Base-by-base conservation (phyloP, 106 monocot species). In the Narthecium ossifragum region DNA sequence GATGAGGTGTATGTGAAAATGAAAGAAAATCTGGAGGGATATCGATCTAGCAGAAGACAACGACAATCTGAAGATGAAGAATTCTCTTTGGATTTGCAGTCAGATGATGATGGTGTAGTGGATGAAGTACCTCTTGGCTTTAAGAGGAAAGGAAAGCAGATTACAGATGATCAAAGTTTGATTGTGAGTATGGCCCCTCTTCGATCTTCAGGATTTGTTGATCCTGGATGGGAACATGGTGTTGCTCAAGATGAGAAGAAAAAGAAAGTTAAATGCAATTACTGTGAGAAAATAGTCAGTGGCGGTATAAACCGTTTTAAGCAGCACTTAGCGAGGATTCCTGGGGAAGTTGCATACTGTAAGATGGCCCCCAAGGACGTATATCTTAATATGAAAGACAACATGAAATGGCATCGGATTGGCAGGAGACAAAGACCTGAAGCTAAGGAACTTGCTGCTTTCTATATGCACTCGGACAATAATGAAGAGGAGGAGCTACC, bases 151-250 rank as follows among this genome's bases (percentile, higher is more conserved):
- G 50, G 2, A 37, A 74, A 60, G 37, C 43, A 60, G 36, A 59
- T 18, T 13, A 24, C 0, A 27, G 36, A 26, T 64, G 46, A 68
- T 49, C 50, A 60, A 64, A 59, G 52, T 40, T 54, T 65, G 41
- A 54, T 63, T 61, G 43, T 46, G 8, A 59, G 25, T 46, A 50
- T 72, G 53, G 29, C 59, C n/a, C 63, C 64, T 60, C 55, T 75
- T 25, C 63, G 72, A 25, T 84, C 78, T 7, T 53, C 65, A 57
- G 84, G 84, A 9, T 78, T 71, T 65, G 67, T 69, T 30, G 78
- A 84, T 34, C 83, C 83, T 49, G 83, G 83, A 50, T 84, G 83
- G 83, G 78, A 84, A 49, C 83, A 84, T 64, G 83, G 83, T 14
- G 27, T 78, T 67, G 74, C 83, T 51, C 71, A 67, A 61, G 83